phyloP scores from a whole-genome alignment of 139 green algal species.

The Chlamydomonas sp. region DNA sequence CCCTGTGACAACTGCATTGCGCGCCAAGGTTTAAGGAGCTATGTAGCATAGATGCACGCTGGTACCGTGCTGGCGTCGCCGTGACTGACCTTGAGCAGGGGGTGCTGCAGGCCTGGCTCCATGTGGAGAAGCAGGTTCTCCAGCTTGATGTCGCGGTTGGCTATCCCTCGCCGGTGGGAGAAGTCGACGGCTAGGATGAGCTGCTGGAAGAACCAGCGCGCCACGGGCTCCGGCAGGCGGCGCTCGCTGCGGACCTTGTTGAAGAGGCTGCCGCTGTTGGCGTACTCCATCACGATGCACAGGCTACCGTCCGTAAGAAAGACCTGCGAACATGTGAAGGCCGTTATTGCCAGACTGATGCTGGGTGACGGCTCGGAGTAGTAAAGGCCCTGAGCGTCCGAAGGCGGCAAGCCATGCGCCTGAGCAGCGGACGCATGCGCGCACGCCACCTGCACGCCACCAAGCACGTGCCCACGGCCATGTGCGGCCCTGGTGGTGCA shows the following conservation, averaged over 20 bases:
- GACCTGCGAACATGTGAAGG: conserved; percentile 30
- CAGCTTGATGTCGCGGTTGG: conserved; percentile 93
- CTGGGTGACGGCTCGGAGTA: too few relatives aligned
- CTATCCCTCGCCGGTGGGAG: conserved; percentile 75
- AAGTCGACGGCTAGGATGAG: conserved; percentile 95
- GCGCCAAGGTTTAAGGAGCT: too few relatives aligned
- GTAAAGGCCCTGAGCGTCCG: too few relatives aligned
- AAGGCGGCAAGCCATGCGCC: too few relatives aligned
- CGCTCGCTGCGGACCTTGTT: conserved; percentile 85
- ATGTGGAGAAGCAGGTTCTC: conserved; percentile 96
- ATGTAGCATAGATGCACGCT: too few relatives aligned
- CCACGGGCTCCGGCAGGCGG: conserved; percentile 87
- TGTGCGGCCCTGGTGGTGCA: too few relatives aligned
- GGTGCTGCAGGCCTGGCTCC: conserved; percentile 72
- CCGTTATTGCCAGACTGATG: too few relatives aligned
- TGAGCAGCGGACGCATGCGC: too few relatives aligned
- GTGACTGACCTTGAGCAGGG: conserved; percentile 78
- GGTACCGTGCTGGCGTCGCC: too few relatives aligned
- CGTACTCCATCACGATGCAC: conserved; percentile 90
- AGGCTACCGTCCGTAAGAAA: conserved; percentile 70
- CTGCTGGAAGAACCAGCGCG: conserved; percentile 89
- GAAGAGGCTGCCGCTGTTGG: conserved; percentile 91
- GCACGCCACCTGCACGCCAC: too few relatives aligned
- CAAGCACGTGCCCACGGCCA: too few relatives aligned
- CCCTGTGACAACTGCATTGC: too few relatives aligned